A percentile compares a stretch with the other conserved stretches of the same genome.
Evolutionary conservation across 306 rosid species (phyloP).

Genomic region (Astragalus glycyphyllos): DNA sequence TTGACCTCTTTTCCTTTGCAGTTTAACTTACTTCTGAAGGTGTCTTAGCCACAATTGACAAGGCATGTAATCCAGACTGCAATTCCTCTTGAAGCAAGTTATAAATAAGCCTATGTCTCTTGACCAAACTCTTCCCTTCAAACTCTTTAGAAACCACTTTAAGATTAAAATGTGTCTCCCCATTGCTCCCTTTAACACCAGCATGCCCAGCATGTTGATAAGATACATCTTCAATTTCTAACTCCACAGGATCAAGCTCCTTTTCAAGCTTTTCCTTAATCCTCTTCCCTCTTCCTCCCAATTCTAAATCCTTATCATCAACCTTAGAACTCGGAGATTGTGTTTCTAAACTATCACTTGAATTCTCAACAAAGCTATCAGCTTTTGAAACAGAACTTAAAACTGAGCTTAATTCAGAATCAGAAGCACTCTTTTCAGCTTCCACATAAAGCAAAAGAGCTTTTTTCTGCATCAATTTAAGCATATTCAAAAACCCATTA

Average conservation of each 20-base stretch:
- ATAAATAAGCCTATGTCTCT: constrained; percentile 86
- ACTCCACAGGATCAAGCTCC: constrained; percentile 66
- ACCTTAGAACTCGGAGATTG: constrained; percentile 15
- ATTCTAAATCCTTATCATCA: constrained; percentile 26
- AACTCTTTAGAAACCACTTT: constrained; percentile 72
- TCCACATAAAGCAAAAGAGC: constrained; percentile 64
- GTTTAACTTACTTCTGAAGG: constrained; percentile 58
- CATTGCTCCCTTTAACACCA: constrained; percentile 71
- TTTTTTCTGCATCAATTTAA: constrained; percentile 90
- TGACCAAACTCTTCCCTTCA: constrained; percentile 86
- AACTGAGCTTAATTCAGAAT: constrained; percentile 10
- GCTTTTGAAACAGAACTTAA: constrained; percentile 12
- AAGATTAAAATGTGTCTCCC: constrained; percentile 89
- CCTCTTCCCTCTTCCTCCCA: constrained; percentile 78
- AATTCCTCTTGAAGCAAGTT: constrained; percentile 75
- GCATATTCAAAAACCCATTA: constrained; percentile 92
- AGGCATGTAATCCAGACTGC: constrained; percentile 77
- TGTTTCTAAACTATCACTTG: not conserved
- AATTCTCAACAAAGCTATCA: constrained; percentile 41
- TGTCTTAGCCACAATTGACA: constrained; percentile 83
- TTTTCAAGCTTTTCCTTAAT: constrained; percentile 72
- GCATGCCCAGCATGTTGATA: constrained; percentile 91
- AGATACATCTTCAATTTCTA: constrained; percentile 76
- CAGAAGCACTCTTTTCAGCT: constrained; percentile 54
- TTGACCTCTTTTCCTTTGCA: constrained; percentile 40